Base-by-base conservation (phyloP, 495 filamentous ascomycete genomes). In the Ascobolus immersus region DNA sequence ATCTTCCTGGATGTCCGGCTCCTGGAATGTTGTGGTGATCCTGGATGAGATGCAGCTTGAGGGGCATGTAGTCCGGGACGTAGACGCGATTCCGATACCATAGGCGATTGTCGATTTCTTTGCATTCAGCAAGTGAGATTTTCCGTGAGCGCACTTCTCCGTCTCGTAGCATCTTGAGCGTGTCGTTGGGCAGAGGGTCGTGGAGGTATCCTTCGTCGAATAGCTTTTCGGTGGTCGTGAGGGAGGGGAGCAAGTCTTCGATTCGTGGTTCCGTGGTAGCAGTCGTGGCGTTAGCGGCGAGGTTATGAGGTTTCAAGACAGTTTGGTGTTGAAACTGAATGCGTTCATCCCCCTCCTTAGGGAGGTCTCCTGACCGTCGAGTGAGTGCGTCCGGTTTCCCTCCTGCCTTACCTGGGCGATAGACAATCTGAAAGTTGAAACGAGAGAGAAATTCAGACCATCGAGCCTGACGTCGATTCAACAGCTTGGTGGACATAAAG, bases 401-500 rank as follows among this genome's bases (percentile, higher is more conserved):
- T 4, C 14, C 14, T 14, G 11, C 11, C 11, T 7, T 27, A 4
- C 42, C 39, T 22, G 32, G 39, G 19, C 35, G 14, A 18, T 23
- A 41, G 10, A 21, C 25, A 17, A 39, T 44, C 5, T 26, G 28
- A 17, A 39, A 41, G 11, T 44, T 15, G 17, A 35, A 33, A 11
- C 27, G 19, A 1, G 34, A 33, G 2, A 44, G 21, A 7, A 26
- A 35, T 17, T 37, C 19, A 1, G 34, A 17, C 30, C 29, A 44
- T 12, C 24, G 2, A 0, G 24, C 41, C 19, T 43, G 33, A 2
- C 37, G 20, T 0, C 22, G 26, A 22, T 4, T n/a, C 0, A 27
- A 14, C 11, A 27, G 25, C 11, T 11, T 1, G 4, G 11, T 27
- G 2, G 5, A 37, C 20, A 47, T 47, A 25, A 51, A 48, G 15